phyloP scores from a whole-genome alignment of 306 rosid species.

The Dicorynia guianensis region DNA sequence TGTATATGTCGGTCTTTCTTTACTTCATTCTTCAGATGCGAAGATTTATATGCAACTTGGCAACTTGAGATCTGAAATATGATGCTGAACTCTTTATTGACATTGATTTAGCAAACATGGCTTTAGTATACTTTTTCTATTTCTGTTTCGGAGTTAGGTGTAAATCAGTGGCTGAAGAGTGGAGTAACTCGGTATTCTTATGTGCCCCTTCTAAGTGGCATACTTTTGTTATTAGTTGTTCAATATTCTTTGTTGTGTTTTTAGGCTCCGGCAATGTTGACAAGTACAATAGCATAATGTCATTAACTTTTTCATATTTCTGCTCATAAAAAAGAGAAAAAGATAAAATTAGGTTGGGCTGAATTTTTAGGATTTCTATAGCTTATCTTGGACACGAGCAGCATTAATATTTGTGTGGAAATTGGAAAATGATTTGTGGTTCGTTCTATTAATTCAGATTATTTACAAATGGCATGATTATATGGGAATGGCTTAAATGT shows the following conservation, averaged over 20 bases:
- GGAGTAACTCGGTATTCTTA: too few relatives aligned
- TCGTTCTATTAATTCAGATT: not conserved
- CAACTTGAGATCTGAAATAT: too few relatives aligned
- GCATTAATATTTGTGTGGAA: not conserved
- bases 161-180: too few relatives aligned
- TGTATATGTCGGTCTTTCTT: not conserved
- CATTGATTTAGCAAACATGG: not conserved
- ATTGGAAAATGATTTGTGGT: not conserved
- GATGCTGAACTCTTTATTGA: too few relatives aligned
- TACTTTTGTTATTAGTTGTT: too few relatives aligned
- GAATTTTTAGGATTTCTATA: not conserved
- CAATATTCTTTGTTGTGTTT: too few relatives aligned
- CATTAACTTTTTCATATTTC: too few relatives aligned
- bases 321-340: too few relatives aligned
- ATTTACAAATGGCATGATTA: not conserved
- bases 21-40: not conserved
- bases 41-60: not conserved
- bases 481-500: not conserved
- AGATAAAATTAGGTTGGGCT: not conserved
- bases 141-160: not conserved
- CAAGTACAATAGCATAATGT: too few relatives aligned
- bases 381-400: not conserved
- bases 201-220: too few relatives aligned
- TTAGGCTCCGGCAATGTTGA: too few relatives aligned
- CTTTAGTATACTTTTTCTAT: not conserved